A percentile compares a stretch with the other conserved stretches of the same genome.
Conservation (phyloP, 306 rosid species). For the Pueraria montana region DNA sequence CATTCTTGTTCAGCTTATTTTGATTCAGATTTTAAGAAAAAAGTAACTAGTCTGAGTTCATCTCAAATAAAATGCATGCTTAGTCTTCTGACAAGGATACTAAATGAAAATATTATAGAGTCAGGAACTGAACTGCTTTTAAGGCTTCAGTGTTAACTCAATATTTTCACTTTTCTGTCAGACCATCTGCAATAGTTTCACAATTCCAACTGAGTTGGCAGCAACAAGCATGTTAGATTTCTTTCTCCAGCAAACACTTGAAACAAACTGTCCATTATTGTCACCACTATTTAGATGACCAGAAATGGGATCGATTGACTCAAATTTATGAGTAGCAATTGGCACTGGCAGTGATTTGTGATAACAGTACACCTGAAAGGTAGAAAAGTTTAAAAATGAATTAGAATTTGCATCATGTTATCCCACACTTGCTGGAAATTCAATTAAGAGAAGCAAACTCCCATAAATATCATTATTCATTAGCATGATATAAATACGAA, state of each 20-base stretch:
- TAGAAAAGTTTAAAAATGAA: slow-evolving; percentile 37
- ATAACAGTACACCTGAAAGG: slow-evolving; percentile 72
- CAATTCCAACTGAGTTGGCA: slow-evolving; percentile 72
- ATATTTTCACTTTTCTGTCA: slow-evolving; percentile 33
- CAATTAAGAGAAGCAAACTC: slow-evolving; percentile 22
- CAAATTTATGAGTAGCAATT: slow-evolving; percentile 67
- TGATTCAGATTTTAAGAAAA: slow-evolving; percentile 33
- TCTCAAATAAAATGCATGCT: slow-evolving; percentile 12
- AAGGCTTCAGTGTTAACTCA: slow-evolving; percentile 26
- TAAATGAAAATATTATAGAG: background rate
- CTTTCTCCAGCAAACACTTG: slow-evolving; percentile 81
- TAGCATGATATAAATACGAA: slow-evolving; percentile 14
- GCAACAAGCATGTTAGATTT: slow-evolving; percentile 72
- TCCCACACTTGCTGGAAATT: slow-evolving; percentile 7
- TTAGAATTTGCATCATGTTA: slow-evolving; percentile 32
- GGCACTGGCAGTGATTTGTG: slow-evolving; percentile 76
- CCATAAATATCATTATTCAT: slow-evolving; percentile 25
- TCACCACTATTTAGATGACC: slow-evolving; percentile 54
- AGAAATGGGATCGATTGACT: slow-evolving; percentile 62
- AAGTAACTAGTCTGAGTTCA: slow-evolving; percentile 32
- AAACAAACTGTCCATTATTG: slow-evolving; percentile 67
- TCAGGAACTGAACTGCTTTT: slow-evolving; percentile 29
- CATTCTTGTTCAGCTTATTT: slow-evolving; percentile 37
- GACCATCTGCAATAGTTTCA: slow-evolving; percentile 73
- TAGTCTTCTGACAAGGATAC: background rate